Evolutionary conservation across 768 basidiomycete species (phyloP).

Genomic region (Rhodotorula graminis): DNA sequence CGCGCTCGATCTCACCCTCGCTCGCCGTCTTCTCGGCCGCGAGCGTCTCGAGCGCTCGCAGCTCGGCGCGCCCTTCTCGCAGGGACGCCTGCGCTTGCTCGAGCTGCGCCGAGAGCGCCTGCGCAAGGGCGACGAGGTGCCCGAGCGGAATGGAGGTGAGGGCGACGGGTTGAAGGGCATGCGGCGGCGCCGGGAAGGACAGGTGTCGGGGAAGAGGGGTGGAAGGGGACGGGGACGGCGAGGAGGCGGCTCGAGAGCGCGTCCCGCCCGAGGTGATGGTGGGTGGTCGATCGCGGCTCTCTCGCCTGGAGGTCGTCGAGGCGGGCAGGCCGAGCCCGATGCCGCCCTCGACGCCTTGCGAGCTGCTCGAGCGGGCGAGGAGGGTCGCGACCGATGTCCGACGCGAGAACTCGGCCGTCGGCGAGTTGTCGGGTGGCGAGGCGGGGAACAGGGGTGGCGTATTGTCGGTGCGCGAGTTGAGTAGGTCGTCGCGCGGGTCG

Average conservation of each 20-base stretch:
- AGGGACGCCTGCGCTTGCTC: not conserved
- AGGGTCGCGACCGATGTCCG: not conserved
- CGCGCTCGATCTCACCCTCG: slow-evolving; percentile 17
- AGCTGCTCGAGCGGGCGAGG: not conserved
- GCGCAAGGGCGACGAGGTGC: slow-evolving; percentile 16
- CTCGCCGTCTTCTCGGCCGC: slow-evolving; percentile 10
- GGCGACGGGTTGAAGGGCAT: not conserved
- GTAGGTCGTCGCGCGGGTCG: not conserved
- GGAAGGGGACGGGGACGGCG: not conserved
- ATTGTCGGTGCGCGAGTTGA: not conserved
- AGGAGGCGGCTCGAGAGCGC: not conserved
- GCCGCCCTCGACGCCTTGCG: not conserved
- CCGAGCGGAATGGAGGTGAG: not conserved
- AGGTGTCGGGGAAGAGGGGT: not conserved
- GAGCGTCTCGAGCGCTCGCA: slow-evolving; percentile 19
- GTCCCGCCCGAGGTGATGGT: too few species aligned
- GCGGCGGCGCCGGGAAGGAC: slow-evolving; percentile 6
- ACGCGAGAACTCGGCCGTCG: not conserved
- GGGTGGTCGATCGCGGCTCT: not conserved
- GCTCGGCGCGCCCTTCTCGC: not conserved
- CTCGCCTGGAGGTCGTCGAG: not conserved
- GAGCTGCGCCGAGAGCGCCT: slow-evolving; percentile 10
- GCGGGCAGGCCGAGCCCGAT: not conserved
- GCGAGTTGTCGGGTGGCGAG: not conserved
- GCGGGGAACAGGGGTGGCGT: not conserved